phyloP scores from a whole-genome alignment of 805 yeast species.

The Zygosaccharomyces pseudorouxii region DNA sequence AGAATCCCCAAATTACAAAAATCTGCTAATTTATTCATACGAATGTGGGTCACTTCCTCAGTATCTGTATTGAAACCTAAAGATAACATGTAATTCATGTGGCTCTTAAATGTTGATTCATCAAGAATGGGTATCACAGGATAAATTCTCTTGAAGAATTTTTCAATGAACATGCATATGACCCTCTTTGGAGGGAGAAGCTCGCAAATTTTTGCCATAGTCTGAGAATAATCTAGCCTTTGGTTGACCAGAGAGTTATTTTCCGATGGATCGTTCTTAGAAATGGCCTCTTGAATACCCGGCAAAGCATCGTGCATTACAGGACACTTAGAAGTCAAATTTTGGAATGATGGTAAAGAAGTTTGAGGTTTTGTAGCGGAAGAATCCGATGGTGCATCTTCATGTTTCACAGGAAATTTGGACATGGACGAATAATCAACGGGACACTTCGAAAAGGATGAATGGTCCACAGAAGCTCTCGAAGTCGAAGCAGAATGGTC shows the following conservation, averaged over 20 bases:
- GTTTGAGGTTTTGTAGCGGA: constrained; percentile 1
- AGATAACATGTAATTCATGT: constrained; percentile 27
- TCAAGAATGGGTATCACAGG: constrained; percentile 65
- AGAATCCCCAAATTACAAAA: constrained; percentile 46
- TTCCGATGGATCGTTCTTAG: neutral
- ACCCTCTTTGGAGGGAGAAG: constrained; percentile 51
- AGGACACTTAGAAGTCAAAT: constrained; percentile 29
- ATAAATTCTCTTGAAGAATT: constrained; percentile 56
- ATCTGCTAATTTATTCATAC: constrained; percentile 35
- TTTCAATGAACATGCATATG: constrained; percentile 52
- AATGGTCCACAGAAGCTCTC: neutral
- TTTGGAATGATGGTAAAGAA: constrained; percentile 26
- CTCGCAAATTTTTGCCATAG: constrained; percentile 32
- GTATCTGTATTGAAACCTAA: constrained; percentile 9
- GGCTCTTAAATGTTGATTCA: constrained; percentile 40
- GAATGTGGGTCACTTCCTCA: constrained; percentile 25
- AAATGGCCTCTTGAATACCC: constrained; percentile 5
- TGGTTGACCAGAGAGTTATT: neutral
- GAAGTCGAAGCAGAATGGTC: constrained; percentile 11
- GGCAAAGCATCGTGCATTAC: constrained; percentile 19
- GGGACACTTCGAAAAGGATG: neutral
- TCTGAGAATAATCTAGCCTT: constrained; percentile 19
- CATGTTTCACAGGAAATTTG: neutral
- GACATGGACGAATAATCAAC: neutral
- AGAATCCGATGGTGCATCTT: neutral